Evolutionary conservation across 371 early-diverging fungal species (phyloP), one percentile per base, ranked within the genome.

Genomic region (Amoeboaphelidium protococcarum): DNA sequence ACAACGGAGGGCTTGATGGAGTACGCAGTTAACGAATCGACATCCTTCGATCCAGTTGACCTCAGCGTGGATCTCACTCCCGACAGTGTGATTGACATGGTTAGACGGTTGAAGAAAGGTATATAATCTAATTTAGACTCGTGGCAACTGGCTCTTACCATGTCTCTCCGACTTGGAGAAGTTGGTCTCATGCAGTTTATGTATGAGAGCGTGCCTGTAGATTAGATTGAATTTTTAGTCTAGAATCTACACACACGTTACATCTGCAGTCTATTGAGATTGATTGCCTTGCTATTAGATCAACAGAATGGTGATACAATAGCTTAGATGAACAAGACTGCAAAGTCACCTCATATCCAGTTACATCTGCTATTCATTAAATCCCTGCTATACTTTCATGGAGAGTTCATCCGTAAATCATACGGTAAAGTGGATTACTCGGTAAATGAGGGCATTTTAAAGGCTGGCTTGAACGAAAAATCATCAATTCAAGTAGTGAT

Each of bases 41-140:
- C 88, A 24, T 49, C 80, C 42, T 96, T 96, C 54, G 97, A 96
- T 64, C 97, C 97, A 19, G 89, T 87, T 58, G 92, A 94, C 60
- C 71, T 96, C 1, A 91, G 91, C 51, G 69, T 84, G 26, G 85
- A 91, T 50, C 79, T 96, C 37, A 94, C 91, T 1, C 90, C 92
- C 1, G 82, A 78, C 23, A 64, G 80, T 1, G 75, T 88, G 4
- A 41, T 71, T 22, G 77, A 71, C 37, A 70, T 78, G 16, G 55
- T 85, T 40, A n/a, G n/a, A n/a, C n/a, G n/a, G n/a, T n/a, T n/a
- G n/a, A n/a, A n/a, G n/a, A n/a, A n/a, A n/a, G n/a, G n/a, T n/a
- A n/a, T n/a, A n/a, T n/a, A n/a, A n/a, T n/a, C n/a, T n/a, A 62
- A 62, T 1, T 67, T 67, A 41, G 64, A 73, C 27, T 84, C 90